Evolutionary conservation across 2,329 filamentous ascomycete species (phyloP).

Genomic region (Colletotrichum ledebouriae): DNA sequence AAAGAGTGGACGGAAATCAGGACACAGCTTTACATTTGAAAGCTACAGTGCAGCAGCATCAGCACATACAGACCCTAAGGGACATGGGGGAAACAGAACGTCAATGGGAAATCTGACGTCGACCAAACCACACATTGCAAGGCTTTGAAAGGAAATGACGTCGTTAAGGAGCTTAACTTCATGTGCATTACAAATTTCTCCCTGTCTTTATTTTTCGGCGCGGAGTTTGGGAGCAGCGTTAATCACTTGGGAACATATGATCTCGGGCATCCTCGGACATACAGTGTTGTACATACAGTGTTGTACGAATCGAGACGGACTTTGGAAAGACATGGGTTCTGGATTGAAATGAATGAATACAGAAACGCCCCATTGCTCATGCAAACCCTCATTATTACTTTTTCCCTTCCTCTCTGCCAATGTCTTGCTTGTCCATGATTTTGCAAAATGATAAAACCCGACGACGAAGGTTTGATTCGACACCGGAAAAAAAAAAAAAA

Average conservation of each 20-base stretch:
- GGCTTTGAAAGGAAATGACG: background rate
- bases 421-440: background rate
- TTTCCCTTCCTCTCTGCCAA: background rate
- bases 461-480: background rate
- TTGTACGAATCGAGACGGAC: background rate
- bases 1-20: constrained; percentile 3
- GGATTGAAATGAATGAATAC: background rate
- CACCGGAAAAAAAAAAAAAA: background rate
- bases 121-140: background rate
- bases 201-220: background rate
- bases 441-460: background rate
- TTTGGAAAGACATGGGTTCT: background rate
- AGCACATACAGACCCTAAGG: constrained; percentile 20
- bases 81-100: background rate
- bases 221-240: background rate
- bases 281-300: too few species aligned
- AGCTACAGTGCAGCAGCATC: constrained; percentile 20
- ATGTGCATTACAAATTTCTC: background rate
- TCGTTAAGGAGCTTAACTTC: background rate
- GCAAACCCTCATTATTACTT: background rate
- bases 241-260: background rate
- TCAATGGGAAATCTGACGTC: background rate
- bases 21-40: constrained; percentile 13
- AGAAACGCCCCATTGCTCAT: constrained; percentile 14
- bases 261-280: background rate